A percentile compares a stretch with the other conserved stretches of the same genome.
Evolutionary conservation across 176 grass and related monocot genomes (phyloP).

Genomic region (Triticum urartu): DNA sequence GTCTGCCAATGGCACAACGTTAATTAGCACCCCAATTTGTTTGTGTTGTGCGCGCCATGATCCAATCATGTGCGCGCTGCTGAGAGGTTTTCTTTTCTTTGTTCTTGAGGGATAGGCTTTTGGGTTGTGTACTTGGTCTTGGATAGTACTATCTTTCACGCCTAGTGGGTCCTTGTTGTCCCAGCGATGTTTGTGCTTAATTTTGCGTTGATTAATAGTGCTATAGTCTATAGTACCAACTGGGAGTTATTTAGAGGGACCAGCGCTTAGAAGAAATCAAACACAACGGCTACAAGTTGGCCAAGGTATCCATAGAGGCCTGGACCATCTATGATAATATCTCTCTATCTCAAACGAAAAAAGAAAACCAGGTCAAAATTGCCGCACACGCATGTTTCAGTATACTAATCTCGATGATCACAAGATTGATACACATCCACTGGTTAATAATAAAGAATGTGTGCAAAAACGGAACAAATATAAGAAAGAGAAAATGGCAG

Average conservation of each 20-base stretch:
- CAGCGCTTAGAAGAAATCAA: slow-evolving; percentile 5
- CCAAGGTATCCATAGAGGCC: background rate
- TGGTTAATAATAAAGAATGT: background rate
- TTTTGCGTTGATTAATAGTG: background rate
- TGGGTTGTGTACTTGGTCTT: background rate
- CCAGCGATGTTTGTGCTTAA: background rate
- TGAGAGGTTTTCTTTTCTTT: background rate
- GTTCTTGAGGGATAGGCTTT: background rate
- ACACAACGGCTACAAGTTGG: background rate
- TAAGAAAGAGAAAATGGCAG: background rate
- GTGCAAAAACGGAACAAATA: background rate
- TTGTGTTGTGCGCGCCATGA: slow-evolving; percentile 7
- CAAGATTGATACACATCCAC: background rate
- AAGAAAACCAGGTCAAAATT: background rate
- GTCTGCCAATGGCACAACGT: slow-evolving; percentile 3
- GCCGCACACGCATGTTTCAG: background rate
- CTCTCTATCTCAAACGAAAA: background rate
- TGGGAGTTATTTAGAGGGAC: background rate
- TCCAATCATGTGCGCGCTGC: background rate
- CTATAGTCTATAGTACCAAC: background rate
- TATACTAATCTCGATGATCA: background rate
- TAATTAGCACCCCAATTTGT: background rate
- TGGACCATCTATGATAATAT: background rate
- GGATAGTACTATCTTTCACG: slow-evolving; percentile 8
- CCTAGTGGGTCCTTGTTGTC: background rate